Base-by-base conservation (phyloP, 1,139 yeast genomes). In the Lodderomyces pseudojiufengensis region DNA sequence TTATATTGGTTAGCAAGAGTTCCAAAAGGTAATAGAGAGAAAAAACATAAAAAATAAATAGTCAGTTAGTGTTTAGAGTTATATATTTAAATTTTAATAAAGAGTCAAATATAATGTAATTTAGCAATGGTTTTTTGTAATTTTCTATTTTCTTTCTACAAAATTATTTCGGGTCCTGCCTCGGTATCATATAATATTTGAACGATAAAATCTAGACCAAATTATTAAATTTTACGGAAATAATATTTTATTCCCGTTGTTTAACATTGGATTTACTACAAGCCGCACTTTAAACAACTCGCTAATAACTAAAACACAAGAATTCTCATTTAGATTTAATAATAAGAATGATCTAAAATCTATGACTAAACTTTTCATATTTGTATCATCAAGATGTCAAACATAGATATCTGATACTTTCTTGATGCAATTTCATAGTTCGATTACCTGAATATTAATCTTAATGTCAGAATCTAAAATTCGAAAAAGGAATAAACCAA, bases 1-100 rank as follows among this genome's bases (percentile, higher is more conserved):
- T 61, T 84, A 38, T 85, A 84, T 61, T 85, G 85, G 81, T 58
- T 81, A 34, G 78, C 79, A 9, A 78, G 95, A 65, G 95, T 85
- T 40, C 95, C 95, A 43, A 67, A 64, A 80, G 61, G 57, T 39
- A 40, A 36, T 9, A 42, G 45, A 35, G 39, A 38, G 28, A 41
- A 48, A 59, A 61, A 29, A 46, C 21, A 23, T n/a, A 32, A 26
- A 26, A 16, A 26, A n/a, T n/a, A n/a, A n/a, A n/a, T n/a, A n/a
- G n/a, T n/a, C n/a, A 14, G 15, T 20, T 30, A 27, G 24, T 5
- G 11, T 9, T 22, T 22, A 22, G 9, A 22, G 10, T 6, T 22
- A 6, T 22, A 6, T 22, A 9, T 22, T 22, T 18, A 5, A 18
- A 18, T 18, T 18, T 18, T n/a, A n/a, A n/a, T n/a, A n/a, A n/a